Percentiles rank a stretch among this genome's conserved stretches.
phyloP scores from a whole-genome alignment of 306 rosid genomes.

The Fragaria ananassa region DNA sequence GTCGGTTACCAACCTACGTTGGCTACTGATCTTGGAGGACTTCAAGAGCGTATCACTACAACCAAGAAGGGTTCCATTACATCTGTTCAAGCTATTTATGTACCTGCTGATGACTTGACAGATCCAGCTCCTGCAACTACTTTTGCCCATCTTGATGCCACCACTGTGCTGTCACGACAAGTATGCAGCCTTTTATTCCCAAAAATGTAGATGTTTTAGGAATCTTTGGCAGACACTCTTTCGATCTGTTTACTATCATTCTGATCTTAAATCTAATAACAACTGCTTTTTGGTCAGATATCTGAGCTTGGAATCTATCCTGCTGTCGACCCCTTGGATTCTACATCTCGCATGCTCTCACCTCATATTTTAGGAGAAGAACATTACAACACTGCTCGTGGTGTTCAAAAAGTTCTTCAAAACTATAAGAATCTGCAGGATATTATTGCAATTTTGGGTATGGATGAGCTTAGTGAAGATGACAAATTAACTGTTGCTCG shows the following conservation, averaged over 20 bases:
- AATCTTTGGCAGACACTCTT: not conserved
- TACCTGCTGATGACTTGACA: constrained; percentile 98
- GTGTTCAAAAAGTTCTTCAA: constrained; percentile 91
- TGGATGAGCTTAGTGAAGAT: constrained; percentile 99
- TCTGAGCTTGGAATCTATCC: constrained; percentile 98
- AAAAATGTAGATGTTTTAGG: not conserved
- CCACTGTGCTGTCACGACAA: constrained; percentile 94
- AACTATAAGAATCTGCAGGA: constrained; percentile 97
- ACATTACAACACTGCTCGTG: constrained; percentile 93
- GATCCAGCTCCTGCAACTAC: constrained; percentile 99
- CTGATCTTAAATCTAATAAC: not conserved
- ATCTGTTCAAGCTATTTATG: constrained; percentile 96
- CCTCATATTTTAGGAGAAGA: constrained; percentile 89
- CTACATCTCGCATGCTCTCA: constrained; percentile 99
- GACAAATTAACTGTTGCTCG: constrained; percentile 95
- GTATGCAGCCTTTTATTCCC: constrained; percentile 28
- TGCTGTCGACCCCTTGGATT: constrained; percentile 89
- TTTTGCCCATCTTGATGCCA: constrained; percentile 98
- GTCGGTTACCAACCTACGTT: constrained; percentile 98
- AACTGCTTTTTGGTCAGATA: constrained; percentile 39
- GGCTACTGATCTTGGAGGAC: constrained; percentile 97
- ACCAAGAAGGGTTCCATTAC: constrained; percentile 98
- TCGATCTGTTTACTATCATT: not conserved
- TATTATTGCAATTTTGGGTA: constrained; percentile 98
- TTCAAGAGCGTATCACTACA: constrained; percentile 95